Percentiles rank a stretch among this genome's conserved stretches.
Evolutionary conservation across 2,329 filamentous ascomycete species (phyloP).

Genomic region (Fusarium sp.): DNA sequence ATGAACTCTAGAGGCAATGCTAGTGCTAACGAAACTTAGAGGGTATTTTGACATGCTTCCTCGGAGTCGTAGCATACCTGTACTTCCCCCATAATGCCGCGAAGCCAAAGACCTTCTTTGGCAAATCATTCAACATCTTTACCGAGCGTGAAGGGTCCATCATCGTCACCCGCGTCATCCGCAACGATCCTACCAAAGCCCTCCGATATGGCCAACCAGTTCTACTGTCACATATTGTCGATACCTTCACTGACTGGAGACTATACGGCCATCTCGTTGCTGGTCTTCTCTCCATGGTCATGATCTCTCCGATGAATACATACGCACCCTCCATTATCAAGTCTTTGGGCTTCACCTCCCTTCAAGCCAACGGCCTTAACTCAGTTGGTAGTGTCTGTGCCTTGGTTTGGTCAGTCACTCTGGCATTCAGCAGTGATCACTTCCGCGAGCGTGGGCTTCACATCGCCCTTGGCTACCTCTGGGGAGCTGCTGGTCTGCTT

Average conservation of each 20-base stretch:
- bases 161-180: conserved; percentile 42
- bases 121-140: conserved; percentile 39
- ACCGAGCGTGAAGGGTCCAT: conserved; percentile 38
- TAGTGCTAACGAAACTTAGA: conserved; percentile 22
- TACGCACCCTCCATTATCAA: conserved; percentile 46
- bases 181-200: conserved; percentile 44
- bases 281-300: conserved; percentile 44
- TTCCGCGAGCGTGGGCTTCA: conserved; percentile 43
- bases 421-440: conserved; percentile 43
- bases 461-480: conserved; percentile 41
- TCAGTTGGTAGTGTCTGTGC: conserved; percentile 43
- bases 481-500: conserved; percentile 39
- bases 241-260: conserved; percentile 43
- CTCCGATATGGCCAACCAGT: conserved; percentile 38
- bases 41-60: conserved; percentile 40
- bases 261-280: conserved; percentile 43
- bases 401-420: conserved; percentile 38
- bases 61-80: conserved; percentile 39
- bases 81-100: conserved; percentile 43
- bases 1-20: fast-evolving
- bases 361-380: conserved; percentile 45
- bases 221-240: conserved; percentile 33
- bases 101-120: conserved; percentile 40
- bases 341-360: conserved; percentile 37
- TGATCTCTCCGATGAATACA: conserved; percentile 46